phyloP scores from a whole-genome alignment of 352 stramenopile genomes.

The Globisporangium carolinianum region DNA sequence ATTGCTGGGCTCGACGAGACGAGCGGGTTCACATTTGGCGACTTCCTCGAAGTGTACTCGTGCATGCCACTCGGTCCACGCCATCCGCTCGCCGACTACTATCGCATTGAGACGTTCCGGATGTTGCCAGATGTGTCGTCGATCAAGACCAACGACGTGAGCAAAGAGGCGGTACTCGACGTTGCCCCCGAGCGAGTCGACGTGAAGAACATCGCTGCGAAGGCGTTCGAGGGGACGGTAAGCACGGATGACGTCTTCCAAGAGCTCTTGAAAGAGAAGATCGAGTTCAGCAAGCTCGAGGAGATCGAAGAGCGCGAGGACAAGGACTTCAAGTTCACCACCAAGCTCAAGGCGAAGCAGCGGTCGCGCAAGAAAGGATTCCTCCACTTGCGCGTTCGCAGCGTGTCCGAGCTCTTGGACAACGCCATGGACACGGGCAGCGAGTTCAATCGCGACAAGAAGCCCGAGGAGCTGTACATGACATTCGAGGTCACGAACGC shows the following conservation, averaged over 20 bases:
- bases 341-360: slow-evolving; percentile 19
- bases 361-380: slow-evolving; percentile 25
- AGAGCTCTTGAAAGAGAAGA: slow-evolving; percentile 25
- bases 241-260: slow-evolving; percentile 48
- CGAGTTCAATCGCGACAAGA: slow-evolving; percentile 22
- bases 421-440: slow-evolving; percentile 21
- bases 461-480: slow-evolving; percentile 35
- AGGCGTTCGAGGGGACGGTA: slow-evolving; percentile 29
- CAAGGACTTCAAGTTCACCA: slow-evolving; percentile 21
- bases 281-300: slow-evolving; percentile 47
- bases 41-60: slow-evolving; percentile 42
- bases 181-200: slow-evolving; percentile 44
- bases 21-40: slow-evolving; percentile 18
- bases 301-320: slow-evolving; percentile 22
- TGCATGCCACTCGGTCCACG: slow-evolving; percentile 30
- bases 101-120: slow-evolving; percentile 55
- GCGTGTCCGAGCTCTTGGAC: slow-evolving; percentile 34
- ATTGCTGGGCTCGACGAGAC: slow-evolving; percentile 27
- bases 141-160: slow-evolving; percentile 18
- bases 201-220: slow-evolving; percentile 34
- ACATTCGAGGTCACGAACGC: slow-evolving; percentile 37
- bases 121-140: slow-evolving; percentile 29
- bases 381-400: slow-evolving; percentile 28
- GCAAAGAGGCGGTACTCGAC: slow-evolving; percentile 34
- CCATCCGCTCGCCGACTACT: slow-evolving; percentile 37